Percentiles rank a stretch among this genome's conserved stretches.
Conservation (phyloP, 108 stramenopile species). For the Cylindrotheca fusiformis region DNA sequence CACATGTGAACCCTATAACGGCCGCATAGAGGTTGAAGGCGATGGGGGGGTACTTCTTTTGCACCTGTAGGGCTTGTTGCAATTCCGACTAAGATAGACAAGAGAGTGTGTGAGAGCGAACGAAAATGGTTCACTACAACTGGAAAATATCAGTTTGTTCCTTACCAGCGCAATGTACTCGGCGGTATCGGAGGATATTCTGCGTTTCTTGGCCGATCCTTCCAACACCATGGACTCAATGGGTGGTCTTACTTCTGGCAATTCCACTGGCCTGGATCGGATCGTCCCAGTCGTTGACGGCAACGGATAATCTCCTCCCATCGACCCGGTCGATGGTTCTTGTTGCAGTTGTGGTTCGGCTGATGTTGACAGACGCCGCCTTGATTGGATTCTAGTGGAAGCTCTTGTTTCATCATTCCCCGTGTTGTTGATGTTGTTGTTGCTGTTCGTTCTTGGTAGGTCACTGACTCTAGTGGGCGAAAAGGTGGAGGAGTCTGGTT, state of each 20-base stretch:
- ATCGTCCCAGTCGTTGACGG: too few species aligned
- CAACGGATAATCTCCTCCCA: conserved; percentile 1
- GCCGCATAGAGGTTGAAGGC: conserved; percentile 48
- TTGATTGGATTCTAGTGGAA: too few species aligned
- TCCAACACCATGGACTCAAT: conserved; percentile 15
- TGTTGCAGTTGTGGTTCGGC: conserved; percentile 4
- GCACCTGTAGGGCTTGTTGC: conserved; percentile 3
- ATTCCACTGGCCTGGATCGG: not conserved
- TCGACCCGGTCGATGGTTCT: not conserved
- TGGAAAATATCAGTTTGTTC: not conserved
- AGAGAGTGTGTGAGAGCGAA: not conserved
- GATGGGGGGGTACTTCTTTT: conserved; percentile 4
- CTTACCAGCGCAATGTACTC: conserved; percentile 1
- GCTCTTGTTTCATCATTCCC: too few species aligned
- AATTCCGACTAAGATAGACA: not conserved
- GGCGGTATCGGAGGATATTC: not conserved
- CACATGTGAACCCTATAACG: conserved; percentile 59
- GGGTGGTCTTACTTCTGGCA: not conserved
- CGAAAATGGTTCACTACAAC: not conserved
- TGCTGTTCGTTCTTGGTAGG: not conserved
- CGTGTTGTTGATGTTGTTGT: not conserved
- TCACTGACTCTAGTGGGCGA: too few species aligned
- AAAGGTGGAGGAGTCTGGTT: too few species aligned
- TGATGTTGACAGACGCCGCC: too few species aligned
- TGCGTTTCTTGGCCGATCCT: conserved; percentile 7